Percentiles rank a stretch among this genome's conserved stretches.
Conservation (phyloP, 2,329 filamentous ascomycete species). For the Penicillium hesseltinei region DNA sequence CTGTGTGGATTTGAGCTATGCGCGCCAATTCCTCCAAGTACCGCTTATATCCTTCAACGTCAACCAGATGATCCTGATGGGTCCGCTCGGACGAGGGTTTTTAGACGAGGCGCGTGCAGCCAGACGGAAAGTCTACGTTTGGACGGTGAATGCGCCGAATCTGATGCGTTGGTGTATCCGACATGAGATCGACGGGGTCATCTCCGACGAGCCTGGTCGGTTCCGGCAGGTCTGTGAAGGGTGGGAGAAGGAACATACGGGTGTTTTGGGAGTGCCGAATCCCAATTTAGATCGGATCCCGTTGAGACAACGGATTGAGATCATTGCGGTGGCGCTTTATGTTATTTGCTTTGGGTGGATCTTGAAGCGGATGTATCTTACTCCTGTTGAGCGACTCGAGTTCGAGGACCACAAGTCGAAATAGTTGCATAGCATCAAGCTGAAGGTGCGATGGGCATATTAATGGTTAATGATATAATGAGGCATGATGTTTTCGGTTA, state of each 20-base stretch:
- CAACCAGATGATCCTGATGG: conserved; percentile 65
- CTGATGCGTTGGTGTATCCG: conserved; percentile 80
- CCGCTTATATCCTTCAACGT: conserved; percentile 77
- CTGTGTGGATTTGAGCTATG: conserved; percentile 54
- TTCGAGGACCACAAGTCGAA: conserved; percentile 13
- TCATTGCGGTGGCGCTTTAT: conserved; percentile 9
- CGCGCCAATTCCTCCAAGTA: conserved; percentile 62
- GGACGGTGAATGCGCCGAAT: conserved; percentile 80
- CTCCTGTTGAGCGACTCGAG: conserved; percentile 3
- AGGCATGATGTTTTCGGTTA: conserved; percentile 4
- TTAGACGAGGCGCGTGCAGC: conserved; percentile 57
- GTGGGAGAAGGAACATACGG: conserved; percentile 17
- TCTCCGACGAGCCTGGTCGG: conserved; percentile 71
- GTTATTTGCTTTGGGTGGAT: conserved; percentile 22
- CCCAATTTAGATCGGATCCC: conserved; percentile 11
- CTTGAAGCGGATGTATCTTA: conserved; percentile 8
- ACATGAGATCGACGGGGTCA: conserved; percentile 69
- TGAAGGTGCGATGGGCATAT: not conserved
- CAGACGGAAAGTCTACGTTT: conserved; percentile 66
- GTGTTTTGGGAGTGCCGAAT: not conserved
- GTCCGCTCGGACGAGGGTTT: conserved; percentile 66
- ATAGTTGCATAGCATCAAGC: not conserved
- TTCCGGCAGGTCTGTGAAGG: conserved; percentile 14
- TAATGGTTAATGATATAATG: conserved; percentile 2
- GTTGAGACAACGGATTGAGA: conserved; percentile 11